Percentiles rank a stretch among this genome's conserved stretches.
Evolutionary conservation across 2,329 filamentous ascomycete genomes (phyloP).

Genomic region (Cladophialophora carrionii): DNA sequence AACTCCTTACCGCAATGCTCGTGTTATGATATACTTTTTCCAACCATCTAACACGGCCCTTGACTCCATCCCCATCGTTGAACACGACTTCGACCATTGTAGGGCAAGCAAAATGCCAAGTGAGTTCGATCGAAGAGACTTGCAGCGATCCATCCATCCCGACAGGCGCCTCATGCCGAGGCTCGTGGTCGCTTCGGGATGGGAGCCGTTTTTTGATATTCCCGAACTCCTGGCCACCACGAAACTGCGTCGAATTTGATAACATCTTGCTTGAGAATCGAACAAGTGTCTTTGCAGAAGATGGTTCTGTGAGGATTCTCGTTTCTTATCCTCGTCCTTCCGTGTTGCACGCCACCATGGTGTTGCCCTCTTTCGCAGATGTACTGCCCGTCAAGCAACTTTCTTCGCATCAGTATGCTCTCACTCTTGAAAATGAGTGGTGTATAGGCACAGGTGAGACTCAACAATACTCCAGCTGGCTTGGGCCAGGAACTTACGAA

Average conservation of each 20-base stretch:
- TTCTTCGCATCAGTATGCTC: slow-evolving; percentile 62
- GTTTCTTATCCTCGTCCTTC: neutral
- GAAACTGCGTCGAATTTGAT: neutral
- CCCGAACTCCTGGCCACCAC: neutral
- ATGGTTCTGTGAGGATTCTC: neutral
- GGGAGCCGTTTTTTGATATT: neutral
- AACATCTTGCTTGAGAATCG: neutral
- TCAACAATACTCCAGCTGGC: slow-evolving; percentile 2
- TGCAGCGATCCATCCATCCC: neutral
- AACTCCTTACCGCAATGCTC: neutral
- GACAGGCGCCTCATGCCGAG: slow-evolving; percentile 10
- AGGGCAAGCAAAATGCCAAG: neutral
- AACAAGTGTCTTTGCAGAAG: neutral
- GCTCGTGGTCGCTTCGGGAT: slow-evolving; percentile 3
- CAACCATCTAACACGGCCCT: neutral
- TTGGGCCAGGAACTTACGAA: slow-evolving; percentile 22
- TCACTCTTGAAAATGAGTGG: slow-evolving; percentile 62
- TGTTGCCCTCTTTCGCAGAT: slow-evolving; percentile 36
- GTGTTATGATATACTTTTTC: neutral
- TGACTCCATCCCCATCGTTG: neutral
- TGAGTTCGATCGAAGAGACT: neutral
- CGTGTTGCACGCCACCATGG: slow-evolving; percentile 1
- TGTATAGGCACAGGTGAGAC: slow-evolving; percentile 64
- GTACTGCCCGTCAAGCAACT: slow-evolving; percentile 34
- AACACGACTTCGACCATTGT: neutral